Evolutionary conservation across 352 stramenopile genomes (phyloP), one percentile per base, ranked within the genome.

Genomic region (Phytophthora melonis): DNA sequence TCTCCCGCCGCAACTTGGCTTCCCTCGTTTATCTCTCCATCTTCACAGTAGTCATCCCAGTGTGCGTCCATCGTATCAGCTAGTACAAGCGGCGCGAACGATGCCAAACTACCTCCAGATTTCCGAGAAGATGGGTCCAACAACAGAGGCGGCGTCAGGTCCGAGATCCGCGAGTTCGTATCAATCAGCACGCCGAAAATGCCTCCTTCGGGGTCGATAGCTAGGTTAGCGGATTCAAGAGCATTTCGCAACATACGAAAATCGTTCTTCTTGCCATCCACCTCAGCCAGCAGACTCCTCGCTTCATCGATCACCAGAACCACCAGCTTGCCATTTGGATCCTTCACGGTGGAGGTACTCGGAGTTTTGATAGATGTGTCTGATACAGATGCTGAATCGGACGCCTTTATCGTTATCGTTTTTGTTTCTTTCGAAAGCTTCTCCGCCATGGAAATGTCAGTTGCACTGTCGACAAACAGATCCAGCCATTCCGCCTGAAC

Each of bases 111-210:
- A 25, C 23, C 23, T 25, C 23, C 23, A 25, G 23, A 25, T 25
- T 25, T 25, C 23, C 50, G 21, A 63, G 58, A 53, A 27, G 58
- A 47, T 9, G 58, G 27, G 39, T 72, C 57, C 7, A 14, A 32
- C n/a, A 30, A 25, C 11, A 50, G 7, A 6, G 34, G 56, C 19
- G 57, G 34, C 21, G 49, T 50, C 43, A 55, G 21, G 8, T 66
- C 55, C 45, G 64, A 54, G 11, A 71, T 55, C 56, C 14, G 65
- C 5, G 45, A 59, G 45, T 65, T 72, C 14, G 64, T 71, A 56
- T 72, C 65, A 3, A 72, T 34, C n/a, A 72, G 16, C 11, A 72
- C 58, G 5, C 18, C 32, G 27, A 72, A 72, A 53, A 72, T 59
- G 9, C 49, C 39, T 4, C 66, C 52, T 30, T 25, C 16, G 0